Evolutionary conservation across 2,329 filamentous ascomycete species (phyloP), one percentile per base, ranked within the genome.

Genomic region (Exophiala sp.): DNA sequence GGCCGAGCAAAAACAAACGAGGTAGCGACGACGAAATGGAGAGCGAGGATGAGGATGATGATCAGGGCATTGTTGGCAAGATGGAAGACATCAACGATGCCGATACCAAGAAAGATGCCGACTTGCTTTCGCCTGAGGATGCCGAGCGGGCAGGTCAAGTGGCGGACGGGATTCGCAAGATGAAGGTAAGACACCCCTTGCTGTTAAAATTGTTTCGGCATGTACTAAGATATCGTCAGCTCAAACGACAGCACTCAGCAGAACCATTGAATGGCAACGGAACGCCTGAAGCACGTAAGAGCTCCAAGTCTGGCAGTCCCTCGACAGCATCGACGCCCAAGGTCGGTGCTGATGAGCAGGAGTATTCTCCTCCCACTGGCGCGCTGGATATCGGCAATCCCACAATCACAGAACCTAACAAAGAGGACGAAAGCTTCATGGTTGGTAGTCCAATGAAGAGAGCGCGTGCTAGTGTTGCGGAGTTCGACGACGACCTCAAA

Each of bases 11-110:
- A 68, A 81, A 77, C 65, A 86, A 69, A 56, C 69, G 71, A 46
- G 62, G 66, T 44, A 76, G 72, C 58, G 74, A 81, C 53, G 85
- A 83, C 40, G 82, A 80, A 18, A 89, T 91, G 69, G 89, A 94
- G 63, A 91, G 87, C 58, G 86, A 89, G 33, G 82, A 86, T 24
- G 87, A 89, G 24, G 84, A 86, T 16, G 87, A 91, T 2, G 88
- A 89, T 6, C 80, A 86, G 34, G 79, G 81, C 42, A 79, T 82
- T 47, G 70, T 87, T 24, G 77, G 75, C 61, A 88, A 88, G 69
- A 82, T 86, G 72, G 80, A 83, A 33, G 63, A 65, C 38, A 71
- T 89, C 78, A 67, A 89, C 78, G 68, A 85, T 10, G 71, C 72
- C 34, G 78, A 80, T 61, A 71, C 73, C 50, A 76, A 79, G 50